Conservation (phyloP, 768 basidiomycete genomes). For the Mycena venus region DNA sequence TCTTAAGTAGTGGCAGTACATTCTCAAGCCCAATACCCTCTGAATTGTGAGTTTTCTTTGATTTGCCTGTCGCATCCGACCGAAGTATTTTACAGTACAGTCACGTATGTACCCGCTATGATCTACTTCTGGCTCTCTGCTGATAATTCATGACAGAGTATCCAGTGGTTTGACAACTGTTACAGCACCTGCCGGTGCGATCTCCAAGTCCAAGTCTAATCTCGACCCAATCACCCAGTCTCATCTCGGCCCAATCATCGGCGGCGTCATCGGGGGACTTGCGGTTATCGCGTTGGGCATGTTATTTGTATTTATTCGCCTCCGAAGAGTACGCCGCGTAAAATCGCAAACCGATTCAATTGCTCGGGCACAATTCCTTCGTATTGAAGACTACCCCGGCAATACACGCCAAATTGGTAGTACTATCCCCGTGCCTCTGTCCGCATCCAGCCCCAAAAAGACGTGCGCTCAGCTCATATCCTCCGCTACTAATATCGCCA, state of each 20-base stretch:
- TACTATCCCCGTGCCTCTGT: background rate
- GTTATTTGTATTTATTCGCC: background rate
- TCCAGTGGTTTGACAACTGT: conserved; percentile 5
- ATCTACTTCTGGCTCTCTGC: background rate
- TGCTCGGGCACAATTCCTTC: conserved; percentile 7
- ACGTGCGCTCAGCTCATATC: too few species aligned
- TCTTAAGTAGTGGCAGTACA: background rate
- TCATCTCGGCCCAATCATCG: conserved; percentile 4
- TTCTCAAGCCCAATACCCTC: background rate
- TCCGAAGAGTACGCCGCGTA: background rate
- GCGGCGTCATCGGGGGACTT: conserved; percentile 11
- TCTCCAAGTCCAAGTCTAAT: background rate
- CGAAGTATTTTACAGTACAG: too few species aligned
- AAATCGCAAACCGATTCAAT: too few species aligned
- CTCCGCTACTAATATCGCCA: too few species aligned
- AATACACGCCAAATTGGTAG: background rate
- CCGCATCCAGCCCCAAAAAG: background rate
- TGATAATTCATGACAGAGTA: background rate
- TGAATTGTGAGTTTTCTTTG: background rate
- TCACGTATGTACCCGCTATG: background rate
- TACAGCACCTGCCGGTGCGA: background rate
- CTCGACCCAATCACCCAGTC: too few species aligned
- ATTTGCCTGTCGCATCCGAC: too few species aligned
- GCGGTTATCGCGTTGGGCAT: background rate
- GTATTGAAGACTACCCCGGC: conserved; percentile 9